Evolutionary conservation across 2,329 filamentous ascomycete species (phyloP), one percentile per base, ranked within the genome.

Genomic region (Huntiella moniliformis): DNA sequence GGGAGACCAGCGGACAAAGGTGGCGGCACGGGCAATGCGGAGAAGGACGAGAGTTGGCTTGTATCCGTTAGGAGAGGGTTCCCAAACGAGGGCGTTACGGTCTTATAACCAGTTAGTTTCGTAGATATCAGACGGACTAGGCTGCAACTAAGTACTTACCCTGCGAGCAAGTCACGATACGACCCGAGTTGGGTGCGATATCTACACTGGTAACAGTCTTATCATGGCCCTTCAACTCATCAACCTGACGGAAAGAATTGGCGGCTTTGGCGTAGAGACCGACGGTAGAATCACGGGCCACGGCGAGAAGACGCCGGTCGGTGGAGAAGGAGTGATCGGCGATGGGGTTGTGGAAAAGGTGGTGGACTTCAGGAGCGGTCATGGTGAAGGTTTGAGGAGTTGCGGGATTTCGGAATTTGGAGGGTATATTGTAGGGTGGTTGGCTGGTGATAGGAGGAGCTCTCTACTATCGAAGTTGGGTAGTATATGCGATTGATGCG

Each of bases 271-370:
- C 68, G 62, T 95, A 96, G 37, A 98, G 77, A 68, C 95, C 86
- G 57, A 98, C 80, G 54, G 77, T 74, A 58, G 80, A 86, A 60
- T 96, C 88, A 56, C 85, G 82, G 52, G 88, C 83, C 48, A 98
- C 87, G 48, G 91, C 91, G 48, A 98, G 73, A 22, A 81, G 87
- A 61, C 78, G 69, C 60, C 79, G 83, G 66, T 98, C 91, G 52
- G 85, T 78, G 53, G 87, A 94, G 74, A 98, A 98, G 48, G 88
- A 95, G 65, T 98, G 91, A 69, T 98, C 91, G 54, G 85, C 84
- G 59, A 98, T 95, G 51, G 88, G 86, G 55, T 81, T 77, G 67
- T 96, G 86, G 68, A 98, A 98, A 54, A 98, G 80, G 59, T 96
- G 87, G 66, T 96, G 85, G 49, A 93, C 82, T 71, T 96, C 84